phyloP scores from a whole-genome alignment of 108 stramenopile species.

The Mayamaea pseudoterrestris region DNA sequence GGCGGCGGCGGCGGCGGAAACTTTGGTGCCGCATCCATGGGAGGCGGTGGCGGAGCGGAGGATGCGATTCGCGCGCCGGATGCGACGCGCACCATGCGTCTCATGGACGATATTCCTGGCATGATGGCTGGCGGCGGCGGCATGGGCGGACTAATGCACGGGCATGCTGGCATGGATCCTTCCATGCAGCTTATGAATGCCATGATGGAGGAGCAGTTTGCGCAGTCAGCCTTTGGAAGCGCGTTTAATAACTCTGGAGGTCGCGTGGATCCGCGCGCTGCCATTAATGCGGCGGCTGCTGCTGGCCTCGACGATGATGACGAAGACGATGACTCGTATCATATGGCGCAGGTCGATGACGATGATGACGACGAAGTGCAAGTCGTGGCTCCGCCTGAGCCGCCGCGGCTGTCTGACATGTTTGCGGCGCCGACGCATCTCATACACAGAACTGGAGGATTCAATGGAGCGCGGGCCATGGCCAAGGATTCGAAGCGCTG shows the following conservation, averaged over 20 bases:
- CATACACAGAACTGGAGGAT: conserved; percentile 59
- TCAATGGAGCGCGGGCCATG: conserved; percentile 66
- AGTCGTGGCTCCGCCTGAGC: not conserved
- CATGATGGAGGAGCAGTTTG: conserved; percentile 19
- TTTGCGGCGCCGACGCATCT: conserved; percentile 68
- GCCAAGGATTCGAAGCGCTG: conserved; percentile 82
- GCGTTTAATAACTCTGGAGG: no score
- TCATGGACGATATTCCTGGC: conserved; percentile 46
- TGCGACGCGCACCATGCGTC: conserved; percentile 69
- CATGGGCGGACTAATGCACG: conserved; percentile 19
- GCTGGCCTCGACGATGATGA: conserved; percentile 7
- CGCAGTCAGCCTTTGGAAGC: conserved; percentile 14
- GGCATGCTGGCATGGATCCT: not conserved
- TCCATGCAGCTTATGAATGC: conserved; percentile 9
- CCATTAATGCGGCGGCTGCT: conserved; percentile 37
- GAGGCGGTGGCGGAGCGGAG: conserved; percentile 4
- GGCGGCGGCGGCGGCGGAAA: conserved; percentile 16
- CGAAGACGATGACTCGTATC: conserved; percentile 7
- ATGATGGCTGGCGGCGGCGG: conserved; percentile 2
- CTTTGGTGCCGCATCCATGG: conserved; percentile 12
- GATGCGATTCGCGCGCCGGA: conserved; percentile 69
- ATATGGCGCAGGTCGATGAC: no score
- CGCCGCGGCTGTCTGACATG: conserved; percentile 49
- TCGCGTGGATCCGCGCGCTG: conserved; percentile 10
- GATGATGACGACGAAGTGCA: conserved; percentile 14